Evolutionary conservation across 176 grass and related monocot species (phyloP), one percentile per base, ranked within the genome.

Genomic region (Rhynchospora breviuscula): DNA sequence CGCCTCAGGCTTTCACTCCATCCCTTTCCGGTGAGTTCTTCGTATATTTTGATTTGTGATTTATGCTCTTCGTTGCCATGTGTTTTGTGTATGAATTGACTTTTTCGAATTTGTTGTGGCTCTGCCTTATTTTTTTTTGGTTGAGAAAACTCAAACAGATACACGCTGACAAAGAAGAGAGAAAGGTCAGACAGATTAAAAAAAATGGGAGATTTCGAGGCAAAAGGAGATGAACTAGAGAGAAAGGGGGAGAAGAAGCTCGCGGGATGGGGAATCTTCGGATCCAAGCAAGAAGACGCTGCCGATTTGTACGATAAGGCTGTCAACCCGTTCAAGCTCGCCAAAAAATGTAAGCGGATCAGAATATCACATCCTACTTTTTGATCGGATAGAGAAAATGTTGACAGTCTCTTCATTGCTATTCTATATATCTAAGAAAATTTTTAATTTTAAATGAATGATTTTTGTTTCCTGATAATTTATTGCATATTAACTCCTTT

Each of bases 181-280:
- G 4, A 52, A 45, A 26, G 59, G 3, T 82, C 17, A 67, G 64
- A 67, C 21, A 25, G 22, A 43, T 71, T 13, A n/a, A 51, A n/a
- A n/a, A n/a, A n/a, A 71, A 88, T 88, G 87, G 83, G 65, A 63
- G 87, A 85, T 85, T 79, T 85, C 48, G 78, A 33, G 59, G 63
- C 76, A 44, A 85, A 62, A 70, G 87, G 83, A 9, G 87, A 88
- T 10, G 87, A 85, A 10, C 74, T 85, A 19, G 87, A 80, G 75
- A 84, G 65, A 53, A 88, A 88, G 59, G 83, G 83, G 51, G 87
- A 88, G 56, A 88, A 88, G 87, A 88, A 88, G 87, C 83, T 85
- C 0, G n/a, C 52, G 19, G 87, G 87, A 4, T 88, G 87, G 87
- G 70, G 64, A 1, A 45, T 88, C 35, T 80, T 88, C 63, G 87